Percentiles rank a stretch among this genome's conserved stretches.
Evolutionary conservation across 345 rosid species (phyloP).

Genomic region (Cardamine chenopodiifolia): DNA sequence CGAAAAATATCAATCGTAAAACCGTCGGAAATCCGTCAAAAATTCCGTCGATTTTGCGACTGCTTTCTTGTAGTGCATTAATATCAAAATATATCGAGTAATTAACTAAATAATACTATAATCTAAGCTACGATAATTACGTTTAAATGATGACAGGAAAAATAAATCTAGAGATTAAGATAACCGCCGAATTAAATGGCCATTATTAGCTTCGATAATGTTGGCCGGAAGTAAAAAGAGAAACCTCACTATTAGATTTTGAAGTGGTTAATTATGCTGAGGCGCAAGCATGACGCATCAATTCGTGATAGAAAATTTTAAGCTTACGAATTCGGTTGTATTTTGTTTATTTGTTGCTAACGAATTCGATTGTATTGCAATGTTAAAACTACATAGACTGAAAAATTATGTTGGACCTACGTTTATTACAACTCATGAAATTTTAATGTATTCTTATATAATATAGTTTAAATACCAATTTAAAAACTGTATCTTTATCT

Average conservation of each 20-base stretch:
- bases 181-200: no score
- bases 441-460: not conserved
- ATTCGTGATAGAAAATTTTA: not conserved
- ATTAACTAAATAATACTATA: not conserved
- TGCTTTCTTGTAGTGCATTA: no score
- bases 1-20: no score
- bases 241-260: not conserved
- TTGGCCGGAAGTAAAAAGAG: no score
- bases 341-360: not conserved
- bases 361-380: not conserved
- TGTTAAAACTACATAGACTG: not conserved
- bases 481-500: not conserved
- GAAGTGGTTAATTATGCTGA: slow-evolving; percentile 14
- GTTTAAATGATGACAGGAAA: not conserved
- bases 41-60: no score
- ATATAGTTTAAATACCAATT: not conserved
- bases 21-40: no score
- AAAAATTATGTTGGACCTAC: not conserved
- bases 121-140: not conserved
- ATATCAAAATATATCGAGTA: no score
- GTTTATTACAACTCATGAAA: not conserved
- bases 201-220: no score
- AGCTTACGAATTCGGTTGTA: not conserved
- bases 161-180: no score
- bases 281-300: slow-evolving; percentile 30